Evolutionary conservation across 148 eudicot genomes (phyloP).

Genomic region (Camellia japonica): DNA sequence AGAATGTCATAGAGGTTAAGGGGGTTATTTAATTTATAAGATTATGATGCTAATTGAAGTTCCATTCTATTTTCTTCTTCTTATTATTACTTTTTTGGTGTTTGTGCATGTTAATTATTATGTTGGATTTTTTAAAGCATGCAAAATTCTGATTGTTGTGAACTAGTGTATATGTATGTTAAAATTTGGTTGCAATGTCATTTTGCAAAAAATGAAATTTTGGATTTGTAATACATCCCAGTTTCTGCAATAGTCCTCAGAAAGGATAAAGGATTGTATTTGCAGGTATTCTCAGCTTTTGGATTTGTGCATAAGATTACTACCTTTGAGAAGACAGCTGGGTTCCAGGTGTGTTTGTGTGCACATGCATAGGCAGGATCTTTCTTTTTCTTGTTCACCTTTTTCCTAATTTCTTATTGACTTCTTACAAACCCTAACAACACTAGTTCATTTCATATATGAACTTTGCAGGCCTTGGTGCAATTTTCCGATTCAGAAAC

Average conservation of each 20-base stretch:
- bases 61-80: neutral
- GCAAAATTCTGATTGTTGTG: neutral
- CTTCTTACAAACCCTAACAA: neutral
- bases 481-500: constrained; percentile 93
- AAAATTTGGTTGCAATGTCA: neutral
- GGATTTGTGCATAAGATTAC: constrained; percentile 97
- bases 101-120: neutral
- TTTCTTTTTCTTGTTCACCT: neutral
- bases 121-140: neutral
- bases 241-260: constrained; percentile 2
- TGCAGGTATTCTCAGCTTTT: constrained; percentile 93
- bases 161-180: neutral
- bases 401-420: neutral
- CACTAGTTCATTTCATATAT: constrained; percentile 14
- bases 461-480: constrained; percentile 69
- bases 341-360: constrained; percentile 67
- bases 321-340: constrained; percentile 98
- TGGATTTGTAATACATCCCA: neutral
- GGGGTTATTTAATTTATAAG: neutral
- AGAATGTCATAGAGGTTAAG: neutral
- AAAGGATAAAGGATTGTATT: constrained; percentile 1
- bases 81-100: neutral
- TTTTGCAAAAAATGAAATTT: neutral
- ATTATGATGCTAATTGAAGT: neutral
- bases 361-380: neutral